Percentiles rank a stretch among this genome's conserved stretches.
Evolutionary conservation across 1,284 basidiomycete genomes (phyloP).

Genomic region (Wallemia hederae): DNA sequence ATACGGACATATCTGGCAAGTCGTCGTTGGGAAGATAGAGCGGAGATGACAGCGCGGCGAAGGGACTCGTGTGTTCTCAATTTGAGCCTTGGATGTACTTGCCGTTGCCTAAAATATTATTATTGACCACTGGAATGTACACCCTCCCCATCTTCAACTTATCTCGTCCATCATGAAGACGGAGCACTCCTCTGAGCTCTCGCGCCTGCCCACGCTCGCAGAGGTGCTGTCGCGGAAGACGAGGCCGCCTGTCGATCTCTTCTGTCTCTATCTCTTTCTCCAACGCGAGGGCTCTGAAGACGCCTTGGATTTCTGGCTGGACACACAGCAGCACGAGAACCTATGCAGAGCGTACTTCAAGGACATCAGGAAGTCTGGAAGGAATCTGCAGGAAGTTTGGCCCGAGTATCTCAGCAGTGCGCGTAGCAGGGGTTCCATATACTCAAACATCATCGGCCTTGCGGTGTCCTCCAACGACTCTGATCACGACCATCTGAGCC

Average conservation of each 20-base stretch:
- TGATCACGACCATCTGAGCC: constrained; percentile 2
- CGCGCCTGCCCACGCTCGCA: constrained; percentile 25
- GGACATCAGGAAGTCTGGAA: constrained; percentile 76
- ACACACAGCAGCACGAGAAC: constrained; percentile 96
- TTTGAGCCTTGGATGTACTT: constrained; percentile 22
- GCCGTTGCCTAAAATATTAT: constrained; percentile 1
- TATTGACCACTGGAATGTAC: background rate
- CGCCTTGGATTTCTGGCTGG: constrained; percentile 91
- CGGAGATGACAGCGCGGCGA: constrained; percentile 13
- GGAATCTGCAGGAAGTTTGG: constrained; percentile 79
- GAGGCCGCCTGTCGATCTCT: constrained; percentile 76
- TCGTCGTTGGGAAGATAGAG: background rate
- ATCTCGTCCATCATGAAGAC: background rate
- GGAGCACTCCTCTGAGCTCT: constrained; percentile 6
- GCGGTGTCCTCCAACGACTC: constrained; percentile 16
- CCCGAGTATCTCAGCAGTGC: constrained; percentile 86
- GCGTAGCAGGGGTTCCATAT: constrained; percentile 21
- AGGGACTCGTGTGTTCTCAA: no score
- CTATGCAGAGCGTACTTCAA: constrained; percentile 95
- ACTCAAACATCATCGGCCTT: constrained; percentile 61
- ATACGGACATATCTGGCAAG: constrained; percentile 23
- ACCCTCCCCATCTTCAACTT: background rate
- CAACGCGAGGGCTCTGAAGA: constrained; percentile 84
- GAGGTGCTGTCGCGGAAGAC: constrained; percentile 67
- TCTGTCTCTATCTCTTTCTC: constrained; percentile 83